Evolutionary conservation across 2,329 filamentous ascomycete genomes (phyloP).

Genomic region (Thielaviopsis euricoi): DNA sequence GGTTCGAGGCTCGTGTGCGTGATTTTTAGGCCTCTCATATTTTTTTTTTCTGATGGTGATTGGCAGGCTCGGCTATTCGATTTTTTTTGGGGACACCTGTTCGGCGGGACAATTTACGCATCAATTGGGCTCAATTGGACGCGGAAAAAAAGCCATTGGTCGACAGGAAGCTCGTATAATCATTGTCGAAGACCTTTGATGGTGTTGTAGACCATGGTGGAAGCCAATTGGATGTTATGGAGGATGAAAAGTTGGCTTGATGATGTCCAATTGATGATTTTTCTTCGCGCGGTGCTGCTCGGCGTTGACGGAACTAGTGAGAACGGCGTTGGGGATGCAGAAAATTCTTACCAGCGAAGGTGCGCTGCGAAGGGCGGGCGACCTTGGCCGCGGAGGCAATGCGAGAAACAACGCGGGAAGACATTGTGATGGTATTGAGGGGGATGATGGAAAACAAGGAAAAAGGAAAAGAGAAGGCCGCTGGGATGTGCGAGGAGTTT

Average conservation of each 20-base stretch:
- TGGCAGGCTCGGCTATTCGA: background rate
- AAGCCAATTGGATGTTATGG: constrained; percentile 8
- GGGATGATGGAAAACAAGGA: constrained; percentile 12
- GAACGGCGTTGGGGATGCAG: constrained; percentile 8
- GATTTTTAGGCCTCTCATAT: constrained; percentile 1
- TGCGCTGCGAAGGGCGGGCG: constrained; percentile 12
- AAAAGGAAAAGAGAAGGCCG: constrained; percentile 12
- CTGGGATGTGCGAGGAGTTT: constrained; percentile 13
- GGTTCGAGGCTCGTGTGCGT: constrained; percentile 1
- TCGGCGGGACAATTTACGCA: constrained; percentile 9
- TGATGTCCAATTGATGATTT: constrained; percentile 8
- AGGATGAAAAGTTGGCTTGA: background rate
- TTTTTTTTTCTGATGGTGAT: background rate
- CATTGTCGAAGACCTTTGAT: background rate
- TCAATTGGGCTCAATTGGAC: background rate
- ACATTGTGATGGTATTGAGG: constrained; percentile 13
- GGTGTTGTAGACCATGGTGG: background rate
- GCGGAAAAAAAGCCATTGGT: constrained; percentile 5
- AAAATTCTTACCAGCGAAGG: constrained; percentile 13
- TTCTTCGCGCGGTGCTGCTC: constrained; percentile 5
- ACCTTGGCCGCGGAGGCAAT: constrained; percentile 13
- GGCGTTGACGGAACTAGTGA: constrained; percentile 7
- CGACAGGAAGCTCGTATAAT: background rate
- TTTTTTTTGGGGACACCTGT: constrained; percentile 7
- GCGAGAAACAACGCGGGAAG: constrained; percentile 13